Evolutionary conservation across 441 rosid genomes (phyloP), one percentile per base, ranked within the genome.

Genomic region (Isatis lusitanica): DNA sequence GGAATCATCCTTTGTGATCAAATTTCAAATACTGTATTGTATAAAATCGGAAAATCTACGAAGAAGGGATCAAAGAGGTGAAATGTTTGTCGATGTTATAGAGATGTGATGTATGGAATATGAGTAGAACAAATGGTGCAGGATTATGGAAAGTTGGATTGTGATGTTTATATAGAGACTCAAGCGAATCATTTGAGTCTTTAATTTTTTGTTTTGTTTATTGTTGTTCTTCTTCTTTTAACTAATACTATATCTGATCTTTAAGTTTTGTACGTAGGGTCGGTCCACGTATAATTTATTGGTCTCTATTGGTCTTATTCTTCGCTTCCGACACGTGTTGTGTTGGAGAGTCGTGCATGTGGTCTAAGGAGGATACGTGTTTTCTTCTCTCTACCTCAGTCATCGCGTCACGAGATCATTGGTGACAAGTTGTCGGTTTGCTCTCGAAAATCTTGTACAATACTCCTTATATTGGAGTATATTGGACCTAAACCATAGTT

Each of bases 1-100:
- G 93, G 90, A 47, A 87, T 78, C 81, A 78, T 56, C 39, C 61
- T 56, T 56, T 3, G 21, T 30, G 60, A n/a, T 30, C 24, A 13
- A 4, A 1, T 11, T 33, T 57, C 43, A 35, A 57, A 33, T 16
- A 8, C 60, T 55, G n/a, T n/a, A 28, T 53, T 26, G n/a, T 30
- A 13, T 50, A 50, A 21, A 9, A 8, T 10, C 9, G 24, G 24
- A 8, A 1, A 1, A 35, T 7, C 1, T 26, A 28, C 35, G 61
- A 52, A 52, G 24, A 52, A 52, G 4, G 26, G 38, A 9, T 64
- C 63, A 59, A 33, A 61, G 61, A 8, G 48, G 40, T 46, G 63
- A 63, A 15, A 73, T 44, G 60, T 18, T 55, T 57, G 74, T 13
- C 6, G 81, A 61, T 73, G 62, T 73, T 51, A 52, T 24, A 40